A percentile compares a stretch with the other conserved stretches of the same genome.
Evolutionary conservation across 768 basidiomycete genomes (phyloP).

Genomic region (Suillus americanus): DNA sequence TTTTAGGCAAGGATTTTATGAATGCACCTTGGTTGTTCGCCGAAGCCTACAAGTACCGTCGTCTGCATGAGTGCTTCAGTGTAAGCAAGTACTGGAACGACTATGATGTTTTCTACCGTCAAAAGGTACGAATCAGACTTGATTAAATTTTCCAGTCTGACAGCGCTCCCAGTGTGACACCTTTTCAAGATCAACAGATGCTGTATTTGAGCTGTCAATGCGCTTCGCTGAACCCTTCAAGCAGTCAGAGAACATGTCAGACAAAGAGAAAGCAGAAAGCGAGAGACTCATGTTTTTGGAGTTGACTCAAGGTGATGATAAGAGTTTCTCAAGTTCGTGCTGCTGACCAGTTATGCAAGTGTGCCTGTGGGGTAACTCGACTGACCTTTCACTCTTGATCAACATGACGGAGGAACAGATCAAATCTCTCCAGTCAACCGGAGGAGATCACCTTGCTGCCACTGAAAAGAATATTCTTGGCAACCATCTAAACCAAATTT

Average conservation of each 20-base stretch:
- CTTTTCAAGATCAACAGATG: constrained; percentile 87
- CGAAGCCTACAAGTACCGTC: constrained; percentile 91
- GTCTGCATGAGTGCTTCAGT: constrained; percentile 91
- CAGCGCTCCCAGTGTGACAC: constrained; percentile 72
- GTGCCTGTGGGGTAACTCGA: constrained; percentile 96
- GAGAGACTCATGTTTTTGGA: constrained; percentile 89
- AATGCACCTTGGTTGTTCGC: constrained; percentile 97
- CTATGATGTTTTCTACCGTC: constrained; percentile 94
- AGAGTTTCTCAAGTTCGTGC: constrained; percentile 3
- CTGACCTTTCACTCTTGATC: constrained; percentile 91
- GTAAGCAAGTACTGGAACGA: constrained; percentile 85
- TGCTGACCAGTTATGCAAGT: constrained; percentile 43
- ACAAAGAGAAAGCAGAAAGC: constrained; percentile 59
- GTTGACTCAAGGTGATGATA: constrained; percentile 74
- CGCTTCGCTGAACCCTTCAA: constrained; percentile 87
- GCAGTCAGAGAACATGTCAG: constrained; percentile 50
- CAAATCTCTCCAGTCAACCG: constrained; percentile 93
- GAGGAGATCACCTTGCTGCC: constrained; percentile 91
- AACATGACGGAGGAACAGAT: constrained; percentile 99
- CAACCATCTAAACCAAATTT: constrained; percentile 71
- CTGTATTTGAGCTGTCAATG: constrained; percentile 91
- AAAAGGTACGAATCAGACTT: constrained; percentile 56
- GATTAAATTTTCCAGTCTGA: constrained; percentile 8
- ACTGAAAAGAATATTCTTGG: constrained; percentile 97
- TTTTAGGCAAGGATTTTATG: constrained; percentile 84